A percentile compares a stretch with the other conserved stretches of the same genome.
Conservation (phyloP, 1,284 basidiomycete species). For the Afroboletus lepidellus region DNA sequence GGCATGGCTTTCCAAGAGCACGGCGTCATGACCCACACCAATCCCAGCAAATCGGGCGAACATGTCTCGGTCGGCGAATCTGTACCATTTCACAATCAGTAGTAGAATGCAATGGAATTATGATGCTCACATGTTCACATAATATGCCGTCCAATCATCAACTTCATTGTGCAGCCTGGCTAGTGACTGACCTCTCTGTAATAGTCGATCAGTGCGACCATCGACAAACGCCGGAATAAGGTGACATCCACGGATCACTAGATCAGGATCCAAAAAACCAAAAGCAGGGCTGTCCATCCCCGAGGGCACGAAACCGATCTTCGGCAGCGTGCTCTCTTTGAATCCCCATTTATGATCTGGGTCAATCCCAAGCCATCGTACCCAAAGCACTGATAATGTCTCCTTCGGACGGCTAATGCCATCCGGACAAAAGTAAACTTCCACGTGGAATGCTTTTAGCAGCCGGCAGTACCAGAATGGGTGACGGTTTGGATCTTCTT, state of each 20-base stretch:
- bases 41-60: not conserved
- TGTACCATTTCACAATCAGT: not conserved
- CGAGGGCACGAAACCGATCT: not conserved
- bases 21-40: not conserved
- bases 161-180: not conserved
- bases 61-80: constrained; percentile 2
- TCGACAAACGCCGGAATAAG: not conserved
- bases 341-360: constrained; percentile 6
- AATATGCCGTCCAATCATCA: not conserved
- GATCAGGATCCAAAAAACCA: not conserved
- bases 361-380: constrained; percentile 12
- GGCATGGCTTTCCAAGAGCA: not conserved
- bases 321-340: not conserved
- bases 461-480: constrained; percentile 14
- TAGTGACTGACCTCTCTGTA: not conserved
- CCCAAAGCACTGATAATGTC: constrained; percentile 9
- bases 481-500: not conserved
- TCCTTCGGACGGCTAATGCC: not conserved
- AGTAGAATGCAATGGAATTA: not conserved
- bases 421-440: not conserved
- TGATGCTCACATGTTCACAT: not conserved
- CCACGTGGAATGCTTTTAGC: not conserved
- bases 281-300: not conserved
- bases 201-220: not conserved
- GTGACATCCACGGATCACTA: not conserved